A percentile compares a stretch with the other conserved stretches of the same genome.
phyloP scores from a whole-genome alignment of 2,329 filamentous ascomycete species.

The Phoma sp. region DNA sequence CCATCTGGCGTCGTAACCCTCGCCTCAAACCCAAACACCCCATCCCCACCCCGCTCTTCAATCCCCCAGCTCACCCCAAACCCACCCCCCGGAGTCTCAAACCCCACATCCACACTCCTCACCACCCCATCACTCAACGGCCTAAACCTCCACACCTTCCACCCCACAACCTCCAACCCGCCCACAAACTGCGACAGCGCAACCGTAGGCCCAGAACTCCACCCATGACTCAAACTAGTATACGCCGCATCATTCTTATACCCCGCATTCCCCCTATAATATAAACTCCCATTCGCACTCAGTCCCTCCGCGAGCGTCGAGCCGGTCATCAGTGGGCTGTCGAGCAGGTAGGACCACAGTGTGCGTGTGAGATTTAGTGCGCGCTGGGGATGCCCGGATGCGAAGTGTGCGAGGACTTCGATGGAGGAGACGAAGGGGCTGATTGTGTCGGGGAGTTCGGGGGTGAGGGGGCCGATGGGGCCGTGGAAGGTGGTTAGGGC shows the following conservation, averaged over 20 bases:
- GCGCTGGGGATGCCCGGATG: conserved; percentile 22
- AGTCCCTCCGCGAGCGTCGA: conserved; percentile 50
- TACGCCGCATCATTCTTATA: conserved; percentile 46
- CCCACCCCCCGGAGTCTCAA: conserved; percentile 21
- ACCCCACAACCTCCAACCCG: conserved; percentile 23
- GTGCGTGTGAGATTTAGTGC: conserved; percentile 41
- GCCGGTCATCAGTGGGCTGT: conserved; percentile 45
- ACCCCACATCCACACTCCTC: conserved; percentile 25
- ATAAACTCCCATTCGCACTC: conserved; percentile 47
- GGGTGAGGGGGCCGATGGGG: conserved; percentile 39
- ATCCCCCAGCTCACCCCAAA: conserved; percentile 19
- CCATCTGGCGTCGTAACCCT: not conserved
- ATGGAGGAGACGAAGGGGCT: conserved; percentile 47
- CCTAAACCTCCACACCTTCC: conserved; percentile 33
- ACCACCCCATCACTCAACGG: conserved; percentile 26
- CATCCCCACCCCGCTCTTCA: no score
- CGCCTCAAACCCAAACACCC: not conserved
- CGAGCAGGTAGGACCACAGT: conserved; percentile 42
- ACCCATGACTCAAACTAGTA: conserved; percentile 48
- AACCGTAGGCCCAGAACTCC: conserved; percentile 39
- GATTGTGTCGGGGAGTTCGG: conserved; percentile 48
- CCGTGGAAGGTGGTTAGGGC: not conserved
- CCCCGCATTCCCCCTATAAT: conserved; percentile 42
- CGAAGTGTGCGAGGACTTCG: conserved; percentile 47
- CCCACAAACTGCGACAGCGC: conserved; percentile 20